Percentiles rank a stretch among this genome's conserved stretches.
Evolutionary conservation across 2,329 filamentous ascomycete species (phyloP).

Genomic region (Tolypocladium inflatum): DNA sequence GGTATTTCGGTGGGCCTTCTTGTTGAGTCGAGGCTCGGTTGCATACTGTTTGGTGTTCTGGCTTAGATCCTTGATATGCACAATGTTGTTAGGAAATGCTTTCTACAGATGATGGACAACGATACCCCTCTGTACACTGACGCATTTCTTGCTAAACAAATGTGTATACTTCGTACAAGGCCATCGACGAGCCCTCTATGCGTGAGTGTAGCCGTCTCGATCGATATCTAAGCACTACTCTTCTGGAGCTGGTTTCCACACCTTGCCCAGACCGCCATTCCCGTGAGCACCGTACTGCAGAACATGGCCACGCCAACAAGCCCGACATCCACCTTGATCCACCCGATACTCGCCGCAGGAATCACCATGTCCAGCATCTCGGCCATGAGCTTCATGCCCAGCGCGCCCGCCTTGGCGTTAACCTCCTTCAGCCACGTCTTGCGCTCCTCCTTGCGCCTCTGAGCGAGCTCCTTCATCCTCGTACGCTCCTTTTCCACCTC

Average conservation of each 20-base stretch:
- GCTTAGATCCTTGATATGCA: not conserved
- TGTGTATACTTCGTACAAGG: not conserved
- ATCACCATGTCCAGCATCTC: constrained; percentile 54
- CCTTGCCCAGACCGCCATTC: constrained; percentile 51
- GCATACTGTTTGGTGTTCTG: not conserved
- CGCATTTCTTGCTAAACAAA: not conserved
- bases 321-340: constrained; percentile 42
- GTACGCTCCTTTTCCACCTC: constrained; percentile 12
- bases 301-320: constrained; percentile 50
- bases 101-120: not conserved
- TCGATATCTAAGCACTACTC: not conserved
- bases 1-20: not conserved
- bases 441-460: constrained; percentile 22
- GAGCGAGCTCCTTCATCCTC: constrained; percentile 19
- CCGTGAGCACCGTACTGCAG: constrained; percentile 51
- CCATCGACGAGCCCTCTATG: not conserved
- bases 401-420: constrained; percentile 16
- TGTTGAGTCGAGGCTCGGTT: not conserved
- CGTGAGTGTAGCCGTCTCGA: not conserved
- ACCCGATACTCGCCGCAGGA: constrained; percentile 50
- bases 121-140: not conserved
- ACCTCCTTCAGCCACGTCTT: constrained; percentile 18
- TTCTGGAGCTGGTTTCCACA: constrained; percentile 20
- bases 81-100: too few species aligned
- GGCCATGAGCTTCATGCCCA: constrained; percentile 40